Conservation (phyloP, 202 grass and related monocot genomes). For the Schoenoplectus triqueter region DNA sequence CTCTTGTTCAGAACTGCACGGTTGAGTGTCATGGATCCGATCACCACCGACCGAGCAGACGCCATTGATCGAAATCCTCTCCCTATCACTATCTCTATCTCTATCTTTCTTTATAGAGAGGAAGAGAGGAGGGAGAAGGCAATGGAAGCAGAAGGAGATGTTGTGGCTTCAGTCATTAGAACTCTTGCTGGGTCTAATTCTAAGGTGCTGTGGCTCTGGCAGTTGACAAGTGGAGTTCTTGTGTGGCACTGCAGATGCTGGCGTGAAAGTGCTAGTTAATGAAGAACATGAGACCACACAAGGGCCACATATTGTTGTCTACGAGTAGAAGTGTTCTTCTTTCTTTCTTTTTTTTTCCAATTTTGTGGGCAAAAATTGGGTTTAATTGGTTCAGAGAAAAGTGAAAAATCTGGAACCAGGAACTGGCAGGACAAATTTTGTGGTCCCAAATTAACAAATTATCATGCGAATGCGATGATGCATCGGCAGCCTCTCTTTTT, state of each 20-base stretch:
- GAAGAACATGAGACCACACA: background rate
- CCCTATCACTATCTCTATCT: background rate
- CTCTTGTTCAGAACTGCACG: background rate
- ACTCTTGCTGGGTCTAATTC: conserved; percentile 10
- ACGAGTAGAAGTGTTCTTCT: background rate
- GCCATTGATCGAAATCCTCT: conserved; percentile 35
- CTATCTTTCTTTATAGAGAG: background rate
- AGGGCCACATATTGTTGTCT: background rate
- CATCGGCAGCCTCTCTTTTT: too few species aligned
- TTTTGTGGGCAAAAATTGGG: conserved; percentile 15
- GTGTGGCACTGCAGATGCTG: background rate
- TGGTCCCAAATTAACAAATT: conserved; percentile 3
- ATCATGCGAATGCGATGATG: too few species aligned
- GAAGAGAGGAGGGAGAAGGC: conserved; percentile 14
- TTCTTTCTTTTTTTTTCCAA: background rate
- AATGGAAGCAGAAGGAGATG: conserved; percentile 6
- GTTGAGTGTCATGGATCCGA: conserved; percentile 16
- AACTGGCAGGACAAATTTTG: background rate
- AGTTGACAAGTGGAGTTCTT: conserved; percentile 1
- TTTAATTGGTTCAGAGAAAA: too few species aligned
- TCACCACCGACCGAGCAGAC: conserved; percentile 3
- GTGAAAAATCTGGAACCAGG: conserved; percentile 13
- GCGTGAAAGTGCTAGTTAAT: background rate
- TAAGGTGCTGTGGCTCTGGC: background rate
- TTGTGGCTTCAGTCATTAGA: background rate